Evolutionary conservation across 345 rosid species (phyloP).

Genomic region (Eucalyptus cloeziana): DNA sequence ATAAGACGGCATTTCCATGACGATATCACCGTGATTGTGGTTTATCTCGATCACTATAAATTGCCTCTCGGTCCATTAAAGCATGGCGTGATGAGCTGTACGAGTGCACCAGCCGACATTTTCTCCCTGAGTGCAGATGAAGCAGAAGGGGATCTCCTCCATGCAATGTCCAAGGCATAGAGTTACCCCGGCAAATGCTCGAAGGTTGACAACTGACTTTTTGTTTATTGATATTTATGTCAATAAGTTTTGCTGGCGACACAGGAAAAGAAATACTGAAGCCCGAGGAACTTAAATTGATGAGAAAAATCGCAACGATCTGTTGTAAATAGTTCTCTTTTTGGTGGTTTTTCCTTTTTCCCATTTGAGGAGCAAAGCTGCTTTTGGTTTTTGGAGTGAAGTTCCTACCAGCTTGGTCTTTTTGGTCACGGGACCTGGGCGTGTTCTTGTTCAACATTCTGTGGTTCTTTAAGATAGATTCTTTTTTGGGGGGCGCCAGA

Average conservation of each 20-base stretch:
- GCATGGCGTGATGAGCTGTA: conserved; percentile 25
- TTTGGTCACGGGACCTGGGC: neutral
- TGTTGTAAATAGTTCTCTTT: neutral
- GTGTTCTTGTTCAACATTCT: neutral
- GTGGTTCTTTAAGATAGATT: neutral
- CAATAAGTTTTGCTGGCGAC: neutral
- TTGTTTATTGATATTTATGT: neutral
- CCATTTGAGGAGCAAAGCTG: neutral
- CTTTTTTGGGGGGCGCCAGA: neutral
- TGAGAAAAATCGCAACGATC: neutral
- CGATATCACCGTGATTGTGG: conserved; percentile 61
- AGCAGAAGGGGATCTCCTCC: conserved; percentile 8
- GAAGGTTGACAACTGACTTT: neutral
- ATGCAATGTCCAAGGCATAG: neutral
- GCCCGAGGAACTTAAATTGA: neutral
- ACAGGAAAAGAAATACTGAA: neutral
- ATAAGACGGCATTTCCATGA: conserved; percentile 71
- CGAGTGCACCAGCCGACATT: conserved; percentile 63
- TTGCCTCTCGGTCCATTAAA: conserved; percentile 6
- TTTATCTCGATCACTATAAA: conserved; percentile 57
- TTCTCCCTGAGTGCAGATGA: conserved; percentile 40
- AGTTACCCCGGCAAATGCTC: neutral
- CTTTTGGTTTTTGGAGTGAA: neutral
- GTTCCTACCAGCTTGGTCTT: neutral
- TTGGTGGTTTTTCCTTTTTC: neutral